phyloP scores from a whole-genome alignment of 2,329 filamentous ascomycete species.

The Malbranchea cinnamomea region DNA sequence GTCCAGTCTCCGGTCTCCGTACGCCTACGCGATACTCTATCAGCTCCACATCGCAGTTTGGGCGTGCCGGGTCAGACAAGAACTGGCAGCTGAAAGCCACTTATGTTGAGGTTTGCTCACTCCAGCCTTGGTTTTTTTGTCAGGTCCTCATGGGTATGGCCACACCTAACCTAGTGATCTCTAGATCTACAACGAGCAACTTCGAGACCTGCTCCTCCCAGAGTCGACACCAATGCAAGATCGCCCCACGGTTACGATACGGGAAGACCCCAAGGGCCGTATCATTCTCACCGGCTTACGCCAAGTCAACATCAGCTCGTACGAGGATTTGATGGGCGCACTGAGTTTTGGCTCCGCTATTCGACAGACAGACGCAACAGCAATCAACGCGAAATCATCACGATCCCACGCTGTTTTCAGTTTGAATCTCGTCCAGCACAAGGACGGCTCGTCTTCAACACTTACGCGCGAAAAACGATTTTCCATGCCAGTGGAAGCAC shows the following conservation, averaged over 20 bases:
- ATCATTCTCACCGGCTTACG: slow-evolving; percentile 85
- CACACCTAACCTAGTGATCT: slow-evolving; percentile 4
- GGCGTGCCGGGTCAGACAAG: slow-evolving; percentile 43
- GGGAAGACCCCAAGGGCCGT: slow-evolving; percentile 86
- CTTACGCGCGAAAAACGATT: slow-evolving; percentile 61
- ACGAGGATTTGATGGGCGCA: slow-evolving; percentile 77
- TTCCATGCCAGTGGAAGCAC: slow-evolving; percentile 70
- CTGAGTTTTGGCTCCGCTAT: slow-evolving; percentile 88
- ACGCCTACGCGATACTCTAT: slow-evolving; percentile 66
- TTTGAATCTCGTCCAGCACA: slow-evolving; percentile 75
- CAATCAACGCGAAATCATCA: slow-evolving; percentile 94
- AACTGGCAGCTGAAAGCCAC: slow-evolving; percentile 88
- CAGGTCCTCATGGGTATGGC: neutral
- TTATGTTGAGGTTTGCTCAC: slow-evolving; percentile 51
- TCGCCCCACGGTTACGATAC: slow-evolving; percentile 69
- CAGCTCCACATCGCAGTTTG: slow-evolving; percentile 27
- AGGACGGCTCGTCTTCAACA: slow-evolving; percentile 34
- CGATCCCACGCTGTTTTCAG: slow-evolving; percentile 96
- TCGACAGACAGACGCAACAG: slow-evolving; percentile 90
- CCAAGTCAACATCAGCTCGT: slow-evolving; percentile 76
- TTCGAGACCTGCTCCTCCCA: slow-evolving; percentile 75
- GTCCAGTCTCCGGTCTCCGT: slow-evolving; percentile 50
- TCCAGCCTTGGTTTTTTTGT: slow-evolving; percentile 1
- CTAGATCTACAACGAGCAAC: slow-evolving; percentile 92
- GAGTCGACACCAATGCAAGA: slow-evolving; percentile 57